A percentile compares a stretch with the other conserved stretches of the same genome.
Evolutionary conservation across 257 asterid genomes (phyloP).

Genomic region (Mitragyna speciosa): DNA sequence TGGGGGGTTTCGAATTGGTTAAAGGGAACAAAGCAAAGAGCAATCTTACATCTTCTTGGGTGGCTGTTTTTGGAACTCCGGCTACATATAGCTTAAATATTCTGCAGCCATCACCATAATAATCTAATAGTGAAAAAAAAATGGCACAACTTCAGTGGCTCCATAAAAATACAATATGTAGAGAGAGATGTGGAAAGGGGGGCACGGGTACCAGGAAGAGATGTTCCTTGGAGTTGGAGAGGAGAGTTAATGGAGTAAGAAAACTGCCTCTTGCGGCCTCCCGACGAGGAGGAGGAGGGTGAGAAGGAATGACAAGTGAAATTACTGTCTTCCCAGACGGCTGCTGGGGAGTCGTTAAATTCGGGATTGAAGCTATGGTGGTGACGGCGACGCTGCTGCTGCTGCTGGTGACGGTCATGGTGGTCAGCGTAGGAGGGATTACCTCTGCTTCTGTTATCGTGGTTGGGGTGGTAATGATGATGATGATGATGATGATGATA

Average conservation of each 20-base stretch:
- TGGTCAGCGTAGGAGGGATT: constrained; percentile 17
- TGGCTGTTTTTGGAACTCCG: constrained; percentile 58
- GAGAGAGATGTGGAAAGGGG: background rate
- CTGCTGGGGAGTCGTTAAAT: constrained; percentile 4
- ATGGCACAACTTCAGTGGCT: background rate
- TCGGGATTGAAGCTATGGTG: constrained; percentile 6
- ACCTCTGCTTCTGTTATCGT: constrained; percentile 8
- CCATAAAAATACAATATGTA: background rate
- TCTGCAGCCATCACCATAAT: constrained; percentile 36
- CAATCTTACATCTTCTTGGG: constrained; percentile 62
- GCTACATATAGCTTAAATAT: constrained; percentile 71
- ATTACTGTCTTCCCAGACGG: constrained; percentile 4
- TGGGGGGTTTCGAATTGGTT: background rate
- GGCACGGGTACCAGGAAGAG: constrained; percentile 14
- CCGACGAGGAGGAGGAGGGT: constrained; percentile 8
- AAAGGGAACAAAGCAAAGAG: background rate
- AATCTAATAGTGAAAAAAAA: constrained; percentile 24
- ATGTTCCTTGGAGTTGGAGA: constrained; percentile 6
- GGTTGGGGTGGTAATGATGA: background rate
- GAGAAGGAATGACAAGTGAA: constrained; percentile 14
- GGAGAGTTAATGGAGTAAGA: background rate
- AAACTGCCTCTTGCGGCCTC: constrained; percentile 30
- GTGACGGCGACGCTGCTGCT: constrained; percentile 12
- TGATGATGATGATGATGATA: background rate
- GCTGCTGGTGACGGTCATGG: constrained; percentile 19